Evolutionary conservation across 2,329 filamentous ascomycete genomes (phyloP), one percentile per base, ranked within the genome.

Genomic region (Chaetothyriales sp.): DNA sequence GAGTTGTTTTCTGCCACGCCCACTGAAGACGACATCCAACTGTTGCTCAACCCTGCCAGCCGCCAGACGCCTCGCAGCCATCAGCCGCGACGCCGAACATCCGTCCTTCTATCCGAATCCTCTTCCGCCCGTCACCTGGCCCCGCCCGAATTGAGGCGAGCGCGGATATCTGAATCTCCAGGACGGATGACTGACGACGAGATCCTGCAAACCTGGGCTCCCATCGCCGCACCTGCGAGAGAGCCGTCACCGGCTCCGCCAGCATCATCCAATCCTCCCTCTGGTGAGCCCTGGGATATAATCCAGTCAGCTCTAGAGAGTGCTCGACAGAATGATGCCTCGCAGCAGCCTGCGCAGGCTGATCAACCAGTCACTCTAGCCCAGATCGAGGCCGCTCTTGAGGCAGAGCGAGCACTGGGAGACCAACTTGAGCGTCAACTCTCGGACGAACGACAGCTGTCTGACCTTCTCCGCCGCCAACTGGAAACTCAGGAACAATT

Each of bases 131-230:
- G 52, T 36, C 58, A 59, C 44, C 55, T 58, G 54, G 58, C 53
- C 51, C 62, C 51, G 19, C 63, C 65, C 45, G 61, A 67, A 5
- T 64, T 55, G 46, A 58, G 66, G 46, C 64, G 65, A 46, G 59
- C 67, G 10, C 65, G 64, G 53, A 66, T 67, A 63, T 68, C 67
- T 20, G 60, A 66, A 19, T 70, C 68, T 15, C 68, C 68, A 12
- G 63, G 62, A 6, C 68, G 67, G 18, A 59, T 70, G 8, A 62
- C 64, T 32, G 59, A 65, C 25, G 58, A 63, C 6, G 62, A 55
- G 26, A 46, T 55, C 1, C 32, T 39, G 1, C 42, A 54, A 10
- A 19, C 26, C 44, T 51, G 51, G 18, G 46, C 52, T 15, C 49
- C 52, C 26, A 48, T 53, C 18, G 42, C 54, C 18, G 53, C 45